Evolutionary conservation across 1,284 basidiomycete species (phyloP), one percentile per base, ranked within the genome.

Genomic region (Termitomyces sp.): DNA sequence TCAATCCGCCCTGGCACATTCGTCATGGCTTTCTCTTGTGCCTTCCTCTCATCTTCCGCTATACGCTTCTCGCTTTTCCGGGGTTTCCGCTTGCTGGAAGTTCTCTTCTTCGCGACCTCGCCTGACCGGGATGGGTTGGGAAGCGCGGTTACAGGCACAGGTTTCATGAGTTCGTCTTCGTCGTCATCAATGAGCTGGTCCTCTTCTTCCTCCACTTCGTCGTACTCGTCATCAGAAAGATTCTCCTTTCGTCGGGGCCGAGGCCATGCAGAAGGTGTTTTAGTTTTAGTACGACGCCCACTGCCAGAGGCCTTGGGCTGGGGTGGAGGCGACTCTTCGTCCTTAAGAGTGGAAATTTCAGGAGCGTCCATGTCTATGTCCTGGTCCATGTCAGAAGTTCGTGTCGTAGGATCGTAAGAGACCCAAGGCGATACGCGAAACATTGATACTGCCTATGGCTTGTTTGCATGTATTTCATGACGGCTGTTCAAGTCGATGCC

Each of bases 121-220:
- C 67, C 60, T 56, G 68, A 62, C 53, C 67, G 70, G 13, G 65
- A 63, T 49, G 71, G 63, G 57, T 67, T 58, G 46, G 61, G 55
- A 28, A 68, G 48, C 45, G 63, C 62, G 7, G 69, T 62, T 47
- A 69, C 67, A 47, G 70, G 68, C 17, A 70, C 65, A 31, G 73
- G 68, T 54, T 67, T 68, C 56, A 62, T 56, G 28, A 61, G 56
- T 39, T 67, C 74, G 42, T 79, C 77, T 52, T 81, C 78, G 53
- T 85, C 78, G 54, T 85, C 87, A 67, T 90, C 86, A 61, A 87
- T 83, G 60, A 88, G 78, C 62, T 88, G 83, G 71, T 89, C 86
- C 68, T 88, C 86, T 65, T 90, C 85, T 3, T 87, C 87, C 43
- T 87, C 84, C 21, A 80, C 79, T 15, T 86, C 82, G 9, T 78